phyloP scores from a whole-genome alignment of 495 filamentous ascomycete species.

The Aspergillus nanangensis region DNA sequence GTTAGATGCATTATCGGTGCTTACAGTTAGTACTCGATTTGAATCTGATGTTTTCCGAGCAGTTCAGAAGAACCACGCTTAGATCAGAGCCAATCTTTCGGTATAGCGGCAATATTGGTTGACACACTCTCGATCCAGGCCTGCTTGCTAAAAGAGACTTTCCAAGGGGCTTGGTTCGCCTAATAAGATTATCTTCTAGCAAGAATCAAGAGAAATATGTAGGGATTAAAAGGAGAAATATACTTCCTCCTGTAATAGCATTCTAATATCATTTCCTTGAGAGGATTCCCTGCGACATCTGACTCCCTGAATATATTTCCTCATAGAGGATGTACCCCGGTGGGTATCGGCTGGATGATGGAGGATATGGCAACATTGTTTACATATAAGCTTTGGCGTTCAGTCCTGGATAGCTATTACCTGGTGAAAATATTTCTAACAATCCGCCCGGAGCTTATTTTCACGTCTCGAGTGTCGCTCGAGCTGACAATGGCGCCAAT shows the following conservation, averaged over 20 bases:
- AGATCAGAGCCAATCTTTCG: too few relatives aligned
- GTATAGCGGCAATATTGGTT: too few relatives aligned
- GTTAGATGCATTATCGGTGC: constrained; percentile 17
- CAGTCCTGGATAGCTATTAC: background rate
- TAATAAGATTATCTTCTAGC: too few relatives aligned
- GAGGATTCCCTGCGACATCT: background rate
- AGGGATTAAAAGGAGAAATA: background rate
- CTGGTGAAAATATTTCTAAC: too few relatives aligned
- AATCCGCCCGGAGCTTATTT: too few relatives aligned
- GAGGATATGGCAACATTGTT: too few relatives aligned
- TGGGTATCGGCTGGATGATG: too few relatives aligned
- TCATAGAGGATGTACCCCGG: background rate
- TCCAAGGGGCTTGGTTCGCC: too few relatives aligned
- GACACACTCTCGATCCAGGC: background rate
- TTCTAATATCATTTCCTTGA: background rate
- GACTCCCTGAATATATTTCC: background rate
- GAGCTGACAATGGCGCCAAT: too few relatives aligned
- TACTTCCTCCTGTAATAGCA: background rate
- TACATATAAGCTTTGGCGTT: too few relatives aligned
- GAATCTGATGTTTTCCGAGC: background rate
- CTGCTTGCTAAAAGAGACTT: background rate
- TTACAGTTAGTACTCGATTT: constrained; percentile 9
- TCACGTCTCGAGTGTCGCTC: too few relatives aligned
- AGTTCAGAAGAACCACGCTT: background rate
- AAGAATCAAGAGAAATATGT: too few relatives aligned